Evolutionary conservation across 495 filamentous ascomycete genomes (phyloP), one percentile per base, ranked within the genome.

Genomic region (Talaromyces liani): DNA sequence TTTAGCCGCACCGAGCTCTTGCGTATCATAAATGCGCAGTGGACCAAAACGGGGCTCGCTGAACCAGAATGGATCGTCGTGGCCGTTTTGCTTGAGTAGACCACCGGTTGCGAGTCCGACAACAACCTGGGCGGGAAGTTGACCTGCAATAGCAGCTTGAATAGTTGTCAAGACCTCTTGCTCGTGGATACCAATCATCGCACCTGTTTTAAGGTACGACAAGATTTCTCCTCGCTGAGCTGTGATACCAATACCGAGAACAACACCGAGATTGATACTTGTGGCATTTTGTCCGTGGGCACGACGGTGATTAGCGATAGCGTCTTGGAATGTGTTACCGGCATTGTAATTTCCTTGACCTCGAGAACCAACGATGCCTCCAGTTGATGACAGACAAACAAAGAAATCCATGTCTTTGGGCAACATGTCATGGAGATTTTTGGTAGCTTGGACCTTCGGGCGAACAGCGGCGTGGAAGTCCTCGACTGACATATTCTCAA

Each of bases 381-480:
- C 25, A 4, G 64, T 25, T 3, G 69, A 71, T 33, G 55, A 39
- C 6, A 67, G 31, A 10, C 70, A 27, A 34, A 70, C 10, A 59
- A 74, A 71, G 61, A 72, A 71, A 45, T 70, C 66, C 24, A 74
- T 65, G 31, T 57, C 55, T 4, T 59, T 57, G 0, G 68, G 66
- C 4, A 88, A 76, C 2, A 70, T 66, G 5, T 80, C 71, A 69
- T 87, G 83, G 57, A 87, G 76, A 68, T 86, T 80, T 70, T 68
- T 59, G 4, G 66, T 74, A 12, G 77, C 79, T 6, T 72, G 49
- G 1, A 63, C 45, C 60, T 65, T 29, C 51, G 61, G 39, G 18
- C 24, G 18, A 36, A 53, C 31, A 53, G 59, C 39, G 39, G 34
- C 29, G 22, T 61, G 27, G 61, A 36, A 16, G 41, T 63, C 34